phyloP scores from a whole-genome alignment of 441 rosid species.

The Flueggea neowawraea region DNA sequence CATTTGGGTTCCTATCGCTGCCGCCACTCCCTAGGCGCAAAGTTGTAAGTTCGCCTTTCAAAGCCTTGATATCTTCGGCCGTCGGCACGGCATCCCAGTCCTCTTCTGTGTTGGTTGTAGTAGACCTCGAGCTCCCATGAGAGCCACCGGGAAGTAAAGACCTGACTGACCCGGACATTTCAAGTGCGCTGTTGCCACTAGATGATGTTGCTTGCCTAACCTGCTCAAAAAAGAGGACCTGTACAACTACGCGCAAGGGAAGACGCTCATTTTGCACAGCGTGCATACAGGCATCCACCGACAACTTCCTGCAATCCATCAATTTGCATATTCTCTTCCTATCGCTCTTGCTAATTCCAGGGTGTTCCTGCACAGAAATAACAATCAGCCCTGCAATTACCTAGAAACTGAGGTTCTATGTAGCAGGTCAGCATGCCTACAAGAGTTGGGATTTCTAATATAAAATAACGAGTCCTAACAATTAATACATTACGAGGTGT shows the following conservation, averaged over 20 bases:
- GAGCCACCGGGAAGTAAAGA: constrained; percentile 57
- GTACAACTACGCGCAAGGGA: constrained; percentile 82
- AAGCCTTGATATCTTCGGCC: constrained; percentile 40
- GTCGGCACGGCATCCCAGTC: constrained; percentile 52
- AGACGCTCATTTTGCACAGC: constrained; percentile 88
- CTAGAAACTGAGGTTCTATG: too few species aligned
- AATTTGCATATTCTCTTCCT: constrained; percentile 70
- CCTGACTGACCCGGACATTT: constrained; percentile 39
- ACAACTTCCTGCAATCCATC: constrained; percentile 82
- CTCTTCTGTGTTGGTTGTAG: constrained; percentile 52
- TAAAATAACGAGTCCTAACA: too few species aligned
- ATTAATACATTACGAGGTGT: too few species aligned
- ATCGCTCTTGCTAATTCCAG: constrained; percentile 64
- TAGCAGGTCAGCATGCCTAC: too few species aligned
- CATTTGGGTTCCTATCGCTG: constrained; percentile 21
- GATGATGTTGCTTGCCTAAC: constrained; percentile 56
- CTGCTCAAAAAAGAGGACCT: constrained; percentile 91
- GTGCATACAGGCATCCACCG: constrained; percentile 67
- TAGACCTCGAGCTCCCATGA: constrained; percentile 35
- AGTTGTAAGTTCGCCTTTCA: constrained; percentile 30
- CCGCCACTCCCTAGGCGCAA: constrained; percentile 27
- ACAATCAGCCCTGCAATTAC: background rate
- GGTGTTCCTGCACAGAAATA: constrained; percentile 57
- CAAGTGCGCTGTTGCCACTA: constrained; percentile 49
- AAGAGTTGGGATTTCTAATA: too few species aligned